Base-by-base conservation (phyloP, 495 filamentous ascomycete species). In the Aspergillus olivimuriae region DNA sequence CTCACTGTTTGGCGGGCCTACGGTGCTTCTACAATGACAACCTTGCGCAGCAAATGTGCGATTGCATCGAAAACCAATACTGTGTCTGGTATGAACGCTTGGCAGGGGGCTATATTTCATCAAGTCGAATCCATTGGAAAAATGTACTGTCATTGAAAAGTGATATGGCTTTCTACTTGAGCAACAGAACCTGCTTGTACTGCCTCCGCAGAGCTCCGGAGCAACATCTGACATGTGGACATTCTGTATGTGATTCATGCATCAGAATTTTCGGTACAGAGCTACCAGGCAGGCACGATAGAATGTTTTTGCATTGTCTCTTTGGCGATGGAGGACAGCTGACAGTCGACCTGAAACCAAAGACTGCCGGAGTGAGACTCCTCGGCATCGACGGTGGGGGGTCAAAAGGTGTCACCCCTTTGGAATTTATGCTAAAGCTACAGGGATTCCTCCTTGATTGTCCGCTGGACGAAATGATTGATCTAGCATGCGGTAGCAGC, bases 301-400 rank as follows among this genome's bases (percentile, higher is more conserved):
- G 20, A 17, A 46, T 51, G 23, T 26, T 21, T 8, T 14, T 58
- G 14, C 19, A 35, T 7, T 61, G 46, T 36, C 40, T 54, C 16
- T 48, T 56, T 30, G 14, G 43, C 24, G 26, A 54, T 34, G 28
- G 35, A 34, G 40, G 40, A 4, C n/a, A 50, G 23, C 8, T 55
- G 7, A 41, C 31, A 12, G 45, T 55, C 2, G 44, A 48, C 33
- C 9, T 59, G 11, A 62, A 64, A 39, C 62, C 58, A n/a, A 45
- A 34, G 11, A 68, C 58, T 3, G 50, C 60, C 12, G 53, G 56
- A 8, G 39, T 57, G 3, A 20, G 55, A 6, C 41, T 66, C 4
- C 47, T 68, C 9, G 53, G 60, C 41, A 52, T 68, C 32, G 52
- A 68, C 44, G 50, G 56, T 32, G 58, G 60, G 24, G 58, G 56